Base-by-base conservation (phyloP, 1,139 yeast genomes). In the Chernovozyma sophiae-reginae region DNA sequence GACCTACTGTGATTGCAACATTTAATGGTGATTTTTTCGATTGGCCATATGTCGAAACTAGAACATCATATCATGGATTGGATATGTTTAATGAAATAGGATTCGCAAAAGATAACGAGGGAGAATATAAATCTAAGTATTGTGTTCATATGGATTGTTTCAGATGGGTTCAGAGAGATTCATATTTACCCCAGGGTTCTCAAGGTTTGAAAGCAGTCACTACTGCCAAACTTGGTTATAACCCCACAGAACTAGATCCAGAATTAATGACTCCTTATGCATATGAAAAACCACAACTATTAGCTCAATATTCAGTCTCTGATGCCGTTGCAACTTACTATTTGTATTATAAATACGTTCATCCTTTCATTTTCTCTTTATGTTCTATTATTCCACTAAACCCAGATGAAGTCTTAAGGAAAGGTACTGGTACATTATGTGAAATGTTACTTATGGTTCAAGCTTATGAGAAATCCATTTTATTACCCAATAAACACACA, bases 311-410 rank as follows among this genome's bases (percentile, higher is more conserved):
- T 60, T 94, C 98, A 1, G 99, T 94, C 19, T 94, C 98, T 40
- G 99, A 94, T 72, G 99, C 99, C 3, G 98, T 94, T 33, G 98
- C 98, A 4, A 94, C 99, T 1, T 94, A 90, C 56, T 94, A 94
- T 58, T 70, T 94, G 35, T 94, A 90, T 65, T 90, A 85, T 79
- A 94, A 94, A 59, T 94, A 92, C 55, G 97, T 94, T 32, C 97
- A 90, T 60, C 98, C 98, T 1, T 94, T 94, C 62, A 85, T 94
- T 51, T 90, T 94, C 56, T 94, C 98, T 2, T 77, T 94, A 43
- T 90, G 97, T 61, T 87, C 95, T 12, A 92, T 94, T 56, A 79
- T 94, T 62, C 99, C 99, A 0, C 68, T 94, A 47, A 89, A 90
- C 51, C 98, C 98, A 0, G 99, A 94, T 60, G 98, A 94, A 59